A percentile compares a stretch with the other conserved stretches of the same genome.
Conservation (phyloP, 257 asterid genomes). For the Jaltomata sinuosa region DNA sequence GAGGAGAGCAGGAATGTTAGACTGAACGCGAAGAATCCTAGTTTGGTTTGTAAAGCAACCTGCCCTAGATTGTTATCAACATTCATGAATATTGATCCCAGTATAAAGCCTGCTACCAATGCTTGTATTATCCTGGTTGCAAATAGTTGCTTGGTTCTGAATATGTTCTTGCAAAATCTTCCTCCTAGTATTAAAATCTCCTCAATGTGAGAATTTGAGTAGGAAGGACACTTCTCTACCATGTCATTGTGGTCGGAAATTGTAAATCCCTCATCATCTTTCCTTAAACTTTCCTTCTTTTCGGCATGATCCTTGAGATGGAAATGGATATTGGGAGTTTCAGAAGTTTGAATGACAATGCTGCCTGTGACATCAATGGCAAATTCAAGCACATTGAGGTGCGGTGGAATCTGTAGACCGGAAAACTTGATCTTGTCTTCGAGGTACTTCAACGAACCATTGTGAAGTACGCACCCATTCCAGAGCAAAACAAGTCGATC, state of each 20-base stretch:
- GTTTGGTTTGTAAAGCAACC: conserved; percentile 40
- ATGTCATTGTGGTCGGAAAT: not conserved
- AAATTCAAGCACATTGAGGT: conserved; percentile 69
- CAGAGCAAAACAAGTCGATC: conserved; percentile 62
- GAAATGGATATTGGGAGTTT: conserved; percentile 1
- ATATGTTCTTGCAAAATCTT: conserved; percentile 60
- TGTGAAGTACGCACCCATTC: conserved; percentile 44
- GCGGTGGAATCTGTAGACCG: conserved; percentile 47
- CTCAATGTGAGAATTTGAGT: conserved; percentile 28
- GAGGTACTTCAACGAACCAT: conserved; percentile 47
- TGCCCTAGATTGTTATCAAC: conserved; percentile 27
- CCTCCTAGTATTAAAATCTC: conserved; percentile 49
- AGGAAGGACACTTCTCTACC: conserved; percentile 7
- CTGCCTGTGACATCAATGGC: conserved; percentile 47
- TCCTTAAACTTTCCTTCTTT: not conserved
- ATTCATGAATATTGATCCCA: conserved; percentile 71
- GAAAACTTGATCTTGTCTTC: conserved; percentile 28
- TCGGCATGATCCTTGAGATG: not conserved
- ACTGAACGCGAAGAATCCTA: conserved; percentile 79
- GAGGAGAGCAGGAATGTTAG: conserved; percentile 71
- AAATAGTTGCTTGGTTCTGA: conserved; percentile 71
- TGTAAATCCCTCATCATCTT: not conserved
- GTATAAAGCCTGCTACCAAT: conserved; percentile 42
- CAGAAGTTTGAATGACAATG: conserved; percentile 14
- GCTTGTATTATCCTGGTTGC: conserved; percentile 54